Percentiles rank a stretch among this genome's conserved stretches.
These are phyloP conservation scores for Phytopythium vexans DNA, from an alignment of 352 stramenopile species.

Conservation along the genomic window DNA sequence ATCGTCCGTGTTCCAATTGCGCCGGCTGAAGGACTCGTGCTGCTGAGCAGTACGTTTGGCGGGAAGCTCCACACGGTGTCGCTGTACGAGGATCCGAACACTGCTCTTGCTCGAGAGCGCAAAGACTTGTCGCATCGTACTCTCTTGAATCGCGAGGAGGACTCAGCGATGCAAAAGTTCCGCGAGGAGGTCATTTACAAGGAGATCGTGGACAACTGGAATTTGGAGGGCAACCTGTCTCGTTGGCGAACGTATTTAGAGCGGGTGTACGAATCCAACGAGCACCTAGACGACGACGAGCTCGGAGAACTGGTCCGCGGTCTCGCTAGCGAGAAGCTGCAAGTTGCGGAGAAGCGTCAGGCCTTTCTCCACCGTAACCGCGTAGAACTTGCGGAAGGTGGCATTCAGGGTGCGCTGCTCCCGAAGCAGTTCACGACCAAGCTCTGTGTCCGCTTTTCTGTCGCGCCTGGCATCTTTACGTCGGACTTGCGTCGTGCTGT, in stretches of 20 bases:
- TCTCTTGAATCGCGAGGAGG: slow-evolving; percentile 46
- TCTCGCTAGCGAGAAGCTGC: slow-evolving; percentile 27
- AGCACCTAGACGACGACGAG: slow-evolving; percentile 38
- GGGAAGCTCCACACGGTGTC: slow-evolving; percentile 79
- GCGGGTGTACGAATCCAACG: slow-evolving; percentile 51
- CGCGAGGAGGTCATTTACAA: slow-evolving; percentile 75
- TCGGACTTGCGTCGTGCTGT: slow-evolving; percentile 60
- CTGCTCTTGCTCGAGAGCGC: slow-evolving; percentile 45
- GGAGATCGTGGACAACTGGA: slow-evolving; percentile 55
- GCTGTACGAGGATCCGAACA: slow-evolving; percentile 68
- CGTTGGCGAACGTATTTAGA: slow-evolving; percentile 59
- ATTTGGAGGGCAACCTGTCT: slow-evolving; percentile 40
- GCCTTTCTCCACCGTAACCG: slow-evolving; percentile 53
- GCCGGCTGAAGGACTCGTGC: slow-evolving; percentile 83
- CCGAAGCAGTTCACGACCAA: slow-evolving; percentile 79
- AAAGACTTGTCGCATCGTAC: slow-evolving; percentile 55
- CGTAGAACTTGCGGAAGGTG: slow-evolving; percentile 27
- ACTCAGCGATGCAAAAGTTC: slow-evolving; percentile 56
- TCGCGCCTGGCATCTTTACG: slow-evolving; percentile 75
- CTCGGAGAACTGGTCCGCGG: slow-evolving; percentile 31
- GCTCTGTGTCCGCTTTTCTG: slow-evolving; percentile 64
- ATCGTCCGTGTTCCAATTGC: slow-evolving; percentile 87
- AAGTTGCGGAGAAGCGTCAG: slow-evolving; percentile 41
- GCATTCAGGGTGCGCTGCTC: slow-evolving; percentile 43
- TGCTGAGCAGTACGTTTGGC: slow-evolving; percentile 80